These are phyloP conservation scores for Helotiales sp. DNA, from an alignment of 2,329 filamentous ascomycete genomes.

Conservation along the genomic window DNA sequence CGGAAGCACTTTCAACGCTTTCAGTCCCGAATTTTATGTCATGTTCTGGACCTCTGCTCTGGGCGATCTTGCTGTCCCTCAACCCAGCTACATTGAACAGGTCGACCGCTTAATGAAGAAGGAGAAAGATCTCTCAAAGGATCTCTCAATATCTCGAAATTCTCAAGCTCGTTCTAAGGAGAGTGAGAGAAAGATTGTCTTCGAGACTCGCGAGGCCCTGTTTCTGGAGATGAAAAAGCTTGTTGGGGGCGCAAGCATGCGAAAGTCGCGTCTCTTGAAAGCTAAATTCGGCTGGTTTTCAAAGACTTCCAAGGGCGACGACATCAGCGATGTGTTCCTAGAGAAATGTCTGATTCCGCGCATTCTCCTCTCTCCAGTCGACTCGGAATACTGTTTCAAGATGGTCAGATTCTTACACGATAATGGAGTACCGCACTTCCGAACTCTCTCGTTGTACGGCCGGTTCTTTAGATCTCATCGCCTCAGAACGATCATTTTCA, in stretches of 20 bases:
- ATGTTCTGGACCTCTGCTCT: slow-evolving; percentile 91
- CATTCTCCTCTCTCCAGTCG: slow-evolving; percentile 77
- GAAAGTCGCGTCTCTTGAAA: slow-evolving; percentile 67
- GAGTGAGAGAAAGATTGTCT: slow-evolving; percentile 67
- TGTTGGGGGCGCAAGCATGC: slow-evolving; percentile 65
- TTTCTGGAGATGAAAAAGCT: slow-evolving; percentile 73
- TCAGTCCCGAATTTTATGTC: slow-evolving; percentile 80
- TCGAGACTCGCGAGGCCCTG: slow-evolving; percentile 68
- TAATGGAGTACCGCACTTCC: slow-evolving; percentile 81
- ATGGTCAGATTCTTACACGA: slow-evolving; percentile 87
- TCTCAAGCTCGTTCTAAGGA: slow-evolving; percentile 66
- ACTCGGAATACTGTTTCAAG: slow-evolving; percentile 85
- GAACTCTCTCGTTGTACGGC: slow-evolving; percentile 79
- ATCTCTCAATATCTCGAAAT: slow-evolving; percentile 72
- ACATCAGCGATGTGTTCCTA: slow-evolving; percentile 73
- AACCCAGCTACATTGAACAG: slow-evolving; percentile 76
- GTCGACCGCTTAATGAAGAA: slow-evolving; percentile 67
- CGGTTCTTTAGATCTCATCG: slow-evolving; percentile 82
- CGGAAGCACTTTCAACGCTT: slow-evolving; percentile 62
- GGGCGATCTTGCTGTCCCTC: slow-evolving; percentile 76
- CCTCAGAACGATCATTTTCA: slow-evolving; percentile 80
- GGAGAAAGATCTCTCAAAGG: slow-evolving; percentile 65
- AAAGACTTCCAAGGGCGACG: slow-evolving; percentile 61
- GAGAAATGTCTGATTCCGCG: slow-evolving; percentile 94
- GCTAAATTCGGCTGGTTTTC: slow-evolving; percentile 81